Evolutionary conservation across 805 yeast species (phyloP), one percentile per base, ranked within the genome.

Genomic region (Metschnikowia corniflorae): DNA sequence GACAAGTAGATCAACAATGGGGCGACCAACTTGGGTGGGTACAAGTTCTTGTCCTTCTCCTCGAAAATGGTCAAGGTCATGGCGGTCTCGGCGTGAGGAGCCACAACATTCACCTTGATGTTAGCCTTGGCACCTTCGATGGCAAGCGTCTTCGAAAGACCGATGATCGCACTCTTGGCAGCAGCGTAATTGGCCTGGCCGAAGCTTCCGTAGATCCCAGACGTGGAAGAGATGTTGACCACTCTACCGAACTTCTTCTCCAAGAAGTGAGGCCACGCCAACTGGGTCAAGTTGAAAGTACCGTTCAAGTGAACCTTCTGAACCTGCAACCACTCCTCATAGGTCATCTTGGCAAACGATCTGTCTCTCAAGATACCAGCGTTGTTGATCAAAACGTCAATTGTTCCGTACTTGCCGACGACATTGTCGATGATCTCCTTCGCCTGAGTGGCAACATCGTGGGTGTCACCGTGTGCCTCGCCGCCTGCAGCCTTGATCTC

Each of bases 81-180:
- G 40, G 94, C 89, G 29, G 98, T 91, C 56, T 91, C 97, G 19
- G 97, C 97, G 60, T 91, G 96, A 36, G 98, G 98, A 18, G 98
- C 97, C 59, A 88, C 80, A 24, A 79, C 77, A 57, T 89, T 86
- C 39, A 80, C 89, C 53, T 72, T 70, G 50, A 91, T 87, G 56
- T 82, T 78, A 54, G 70, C 58, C 61, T 77, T 86, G 42, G 79
- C 79, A 54, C 98, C 98, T 68, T 91, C 98, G 47, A 86, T 72
- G 19, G 97, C 96, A 46, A 87, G 63, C 28, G 97, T 82, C 62
- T 77, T 80, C 26, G 96, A 75, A 50, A 91, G 75, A 13, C 96
- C 96, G 32, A 88, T 65, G 46, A 91, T 78, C 16, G 87, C 97
- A 35, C 85, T 78, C 68, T 91, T 91, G 30, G 97, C 97, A 21